Conservation (phyloP, 768 basidiomycete species). For the Kwoniella botswanensis region DNA sequence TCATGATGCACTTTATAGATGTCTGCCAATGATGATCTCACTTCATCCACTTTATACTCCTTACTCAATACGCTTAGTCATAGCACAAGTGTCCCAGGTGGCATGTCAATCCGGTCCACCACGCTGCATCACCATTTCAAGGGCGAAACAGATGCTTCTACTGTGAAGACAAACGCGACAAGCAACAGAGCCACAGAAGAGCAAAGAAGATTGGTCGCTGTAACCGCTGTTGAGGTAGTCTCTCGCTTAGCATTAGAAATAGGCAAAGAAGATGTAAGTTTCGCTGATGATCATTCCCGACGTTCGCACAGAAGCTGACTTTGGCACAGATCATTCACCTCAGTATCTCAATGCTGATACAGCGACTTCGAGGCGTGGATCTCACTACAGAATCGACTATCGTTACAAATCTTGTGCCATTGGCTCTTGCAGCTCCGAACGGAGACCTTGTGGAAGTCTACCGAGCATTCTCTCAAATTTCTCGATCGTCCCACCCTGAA, state of each 20-base stretch:
- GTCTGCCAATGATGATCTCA: slow-evolving; percentile 81
- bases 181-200: slow-evolving; percentile 60
- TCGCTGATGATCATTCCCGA: not conserved
- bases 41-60: slow-evolving; percentile 96
- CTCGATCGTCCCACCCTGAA: slow-evolving; percentile 82
- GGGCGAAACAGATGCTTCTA: slow-evolving; percentile 25
- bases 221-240: slow-evolving; percentile 89
- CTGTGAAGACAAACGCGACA: slow-evolving; percentile 30
- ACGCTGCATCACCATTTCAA: slow-evolving; percentile 13
- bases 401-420: slow-evolving; percentile 85
- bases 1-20: slow-evolving; percentile 61
- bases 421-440: slow-evolving; percentile 78
- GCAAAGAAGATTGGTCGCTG: slow-evolving; percentile 79
- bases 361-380: slow-evolving; percentile 81
- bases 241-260: slow-evolving; percentile 87
- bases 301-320: not conserved
- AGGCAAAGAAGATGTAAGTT: slow-evolving; percentile 73
- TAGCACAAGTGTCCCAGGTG: slow-evolving; percentile 27
- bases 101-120: slow-evolving; percentile 25
- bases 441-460: slow-evolving; percentile 82
- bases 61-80: slow-evolving; percentile 81
- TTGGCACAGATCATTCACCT: slow-evolving; percentile 72
- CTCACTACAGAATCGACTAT: slow-evolving; percentile 88
- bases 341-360: slow-evolving; percentile 89
- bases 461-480: slow-evolving; percentile 79